Percentiles rank a stretch among this genome's conserved stretches.
These are phyloP conservation scores for Beauveria australis DNA, from an alignment of 2,329 filamentous ascomycete genomes.

Conservation along the genomic window DNA sequence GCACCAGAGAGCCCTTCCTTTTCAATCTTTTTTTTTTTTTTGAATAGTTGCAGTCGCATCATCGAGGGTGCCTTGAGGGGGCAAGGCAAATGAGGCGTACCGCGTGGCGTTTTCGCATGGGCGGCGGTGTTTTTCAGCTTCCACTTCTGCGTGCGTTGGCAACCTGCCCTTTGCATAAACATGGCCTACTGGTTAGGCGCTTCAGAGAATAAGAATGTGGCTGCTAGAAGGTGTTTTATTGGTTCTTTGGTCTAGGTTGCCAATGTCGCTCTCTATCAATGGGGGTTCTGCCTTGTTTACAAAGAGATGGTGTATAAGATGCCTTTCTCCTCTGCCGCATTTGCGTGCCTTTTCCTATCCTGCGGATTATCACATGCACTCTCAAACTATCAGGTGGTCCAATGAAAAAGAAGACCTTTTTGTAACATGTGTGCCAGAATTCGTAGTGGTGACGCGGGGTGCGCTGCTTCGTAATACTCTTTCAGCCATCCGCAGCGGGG, in stretches of 20 bases:
- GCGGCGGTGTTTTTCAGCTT: background rate
- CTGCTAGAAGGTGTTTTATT: background rate
- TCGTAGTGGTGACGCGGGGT: too few species aligned
- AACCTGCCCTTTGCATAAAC: background rate
- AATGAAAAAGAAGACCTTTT: too few species aligned
- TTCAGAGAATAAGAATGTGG: background rate
- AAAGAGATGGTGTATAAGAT: background rate
- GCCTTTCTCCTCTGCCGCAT: background rate
- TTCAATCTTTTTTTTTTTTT: background rate
- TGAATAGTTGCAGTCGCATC: background rate
- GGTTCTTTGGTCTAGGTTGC: background rate
- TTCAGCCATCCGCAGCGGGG: too few species aligned
- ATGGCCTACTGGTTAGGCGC: background rate
- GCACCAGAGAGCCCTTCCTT: background rate
- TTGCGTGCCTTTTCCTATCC: background rate
- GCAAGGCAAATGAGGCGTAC: constrained; percentile 1
- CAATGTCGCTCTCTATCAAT: background rate
- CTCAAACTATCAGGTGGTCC: too few species aligned
- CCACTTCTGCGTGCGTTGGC: background rate
- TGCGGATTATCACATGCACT: background rate
- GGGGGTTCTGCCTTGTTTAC: background rate
- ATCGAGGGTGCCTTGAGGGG: background rate
- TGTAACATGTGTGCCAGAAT: too few species aligned
- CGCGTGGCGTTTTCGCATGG: constrained; percentile 1
- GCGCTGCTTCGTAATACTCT: too few species aligned